Percentiles rank a stretch among this genome's conserved stretches.
phyloP scores from a whole-genome alignment of 257 asterid genomes.

The Solanum raphanifolium region DNA sequence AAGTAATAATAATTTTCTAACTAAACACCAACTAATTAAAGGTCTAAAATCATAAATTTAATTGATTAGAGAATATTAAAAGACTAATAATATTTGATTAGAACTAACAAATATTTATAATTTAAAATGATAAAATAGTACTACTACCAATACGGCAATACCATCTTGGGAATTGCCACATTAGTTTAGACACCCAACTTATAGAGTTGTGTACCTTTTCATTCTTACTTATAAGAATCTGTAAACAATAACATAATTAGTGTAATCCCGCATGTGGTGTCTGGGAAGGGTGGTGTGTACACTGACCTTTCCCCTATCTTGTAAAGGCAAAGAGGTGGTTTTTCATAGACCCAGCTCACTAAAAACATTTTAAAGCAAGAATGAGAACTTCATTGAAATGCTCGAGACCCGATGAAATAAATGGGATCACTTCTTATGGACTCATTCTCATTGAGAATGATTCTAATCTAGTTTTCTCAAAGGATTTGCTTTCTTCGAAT shows the following conservation, averaged over 20 bases:
- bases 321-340: neutral
- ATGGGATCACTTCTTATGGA: neutral
- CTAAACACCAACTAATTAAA: neutral
- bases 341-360: neutral
- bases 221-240: neutral
- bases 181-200: neutral
- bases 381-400: neutral
- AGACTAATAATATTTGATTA: neutral
- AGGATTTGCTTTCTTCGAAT: neutral
- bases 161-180: neutral
- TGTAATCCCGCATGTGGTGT: neutral
- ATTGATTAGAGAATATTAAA: neutral
- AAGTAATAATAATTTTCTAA: no score
- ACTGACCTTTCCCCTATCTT: neutral
- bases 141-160: neutral
- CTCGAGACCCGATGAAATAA: neutral
- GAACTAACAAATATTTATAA: neutral
- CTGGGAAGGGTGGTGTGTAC: neutral
- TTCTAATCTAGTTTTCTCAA: neutral
- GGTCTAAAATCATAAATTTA: neutral
- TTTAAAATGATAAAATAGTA: neutral
- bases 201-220: neutral
- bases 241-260: neutral
- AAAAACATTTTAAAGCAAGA: neutral
- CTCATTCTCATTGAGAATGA: neutral